Evolutionary conservation across 116 monocot species (phyloP).

Genomic region (Dioscorea cayenensis): DNA sequence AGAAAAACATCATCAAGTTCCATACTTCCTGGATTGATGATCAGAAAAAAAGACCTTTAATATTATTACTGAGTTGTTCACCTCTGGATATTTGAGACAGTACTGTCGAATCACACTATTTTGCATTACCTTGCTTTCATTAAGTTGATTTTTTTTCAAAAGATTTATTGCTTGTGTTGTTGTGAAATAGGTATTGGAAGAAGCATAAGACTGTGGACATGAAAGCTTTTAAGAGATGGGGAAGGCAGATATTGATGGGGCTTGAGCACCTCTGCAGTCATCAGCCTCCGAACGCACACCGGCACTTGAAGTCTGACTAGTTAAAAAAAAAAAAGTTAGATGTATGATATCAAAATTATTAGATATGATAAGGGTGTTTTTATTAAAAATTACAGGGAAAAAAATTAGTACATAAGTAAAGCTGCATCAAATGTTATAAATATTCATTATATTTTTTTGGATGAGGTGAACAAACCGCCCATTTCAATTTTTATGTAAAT

Average conservation of each 20-base stretch:
- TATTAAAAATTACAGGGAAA: no score
- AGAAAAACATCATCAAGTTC: conserved; percentile 40
- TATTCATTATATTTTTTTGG: no score
- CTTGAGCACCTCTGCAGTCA: conserved; percentile 35
- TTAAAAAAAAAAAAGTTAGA: no score
- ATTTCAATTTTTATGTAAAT: no score
- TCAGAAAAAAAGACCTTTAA: conserved; percentile 27
- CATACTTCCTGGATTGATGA: conserved; percentile 45
- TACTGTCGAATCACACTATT: conserved; percentile 2
- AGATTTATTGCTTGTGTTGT: no score
- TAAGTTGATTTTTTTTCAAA: background rate
- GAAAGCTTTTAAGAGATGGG: conserved; percentile 45
- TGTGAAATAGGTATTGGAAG: conserved; percentile 25
- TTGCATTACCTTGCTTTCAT: background rate
- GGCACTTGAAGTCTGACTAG: conserved; percentile 52
- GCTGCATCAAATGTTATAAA: no score
- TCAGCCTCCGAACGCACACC: conserved; percentile 34
- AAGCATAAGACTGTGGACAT: conserved; percentile 46
- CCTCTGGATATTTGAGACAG: conserved; percentile 53
- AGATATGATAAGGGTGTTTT: no score
- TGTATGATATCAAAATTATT: no score
- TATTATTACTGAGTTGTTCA: conserved; percentile 55
- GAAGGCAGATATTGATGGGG: conserved; percentile 41
- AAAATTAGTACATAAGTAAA: no score
- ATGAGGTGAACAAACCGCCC: no score